These are phyloP conservation scores for Phlebopus sp. DNA, from an alignment of 1,284 basidiomycete species.

Conservation along the genomic window DNA sequence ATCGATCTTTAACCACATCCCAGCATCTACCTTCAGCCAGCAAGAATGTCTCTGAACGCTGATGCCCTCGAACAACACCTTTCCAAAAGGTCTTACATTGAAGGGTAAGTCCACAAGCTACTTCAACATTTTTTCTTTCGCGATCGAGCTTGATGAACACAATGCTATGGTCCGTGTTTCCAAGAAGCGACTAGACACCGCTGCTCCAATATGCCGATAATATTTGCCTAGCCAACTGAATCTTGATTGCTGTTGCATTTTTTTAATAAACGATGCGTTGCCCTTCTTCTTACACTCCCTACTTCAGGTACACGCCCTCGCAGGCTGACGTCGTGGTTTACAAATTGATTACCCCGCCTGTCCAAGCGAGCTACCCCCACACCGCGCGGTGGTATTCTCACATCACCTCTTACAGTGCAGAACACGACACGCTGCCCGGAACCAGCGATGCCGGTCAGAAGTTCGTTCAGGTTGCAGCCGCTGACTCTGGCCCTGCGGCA, in stretches of 20 bases:
- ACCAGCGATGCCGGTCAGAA: constrained; percentile 82
- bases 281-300: constrained; percentile 14
- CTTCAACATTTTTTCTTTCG: constrained; percentile 13
- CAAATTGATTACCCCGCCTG: constrained; percentile 71
- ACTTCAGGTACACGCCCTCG: constrained; percentile 82
- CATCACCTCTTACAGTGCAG: constrained; percentile 83
- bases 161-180: constrained; percentile 99
- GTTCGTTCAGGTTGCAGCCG: constrained; percentile 53
- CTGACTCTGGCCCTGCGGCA: constrained; percentile 40
- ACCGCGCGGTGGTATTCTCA: constrained; percentile 93
- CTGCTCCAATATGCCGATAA: constrained; percentile 79
- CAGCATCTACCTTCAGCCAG: constrained; percentile 16
- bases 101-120: constrained; percentile 68
- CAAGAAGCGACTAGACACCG: constrained; percentile 98
- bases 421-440: constrained; percentile 78
- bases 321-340: constrained; percentile 97
- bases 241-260: constrained; percentile 21
- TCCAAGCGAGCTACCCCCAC: constrained; percentile 71
- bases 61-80: constrained; percentile 84
- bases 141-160: constrained; percentile 63
- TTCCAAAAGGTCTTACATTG: constrained; percentile 81
- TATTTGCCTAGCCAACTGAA: constrained; percentile 85
- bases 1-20: constrained; percentile 31
- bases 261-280: constrained; percentile 11
- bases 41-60: constrained; percentile 70